Conservation (phyloP, 805 yeast species). For the Wickerhamiella galacta region DNA sequence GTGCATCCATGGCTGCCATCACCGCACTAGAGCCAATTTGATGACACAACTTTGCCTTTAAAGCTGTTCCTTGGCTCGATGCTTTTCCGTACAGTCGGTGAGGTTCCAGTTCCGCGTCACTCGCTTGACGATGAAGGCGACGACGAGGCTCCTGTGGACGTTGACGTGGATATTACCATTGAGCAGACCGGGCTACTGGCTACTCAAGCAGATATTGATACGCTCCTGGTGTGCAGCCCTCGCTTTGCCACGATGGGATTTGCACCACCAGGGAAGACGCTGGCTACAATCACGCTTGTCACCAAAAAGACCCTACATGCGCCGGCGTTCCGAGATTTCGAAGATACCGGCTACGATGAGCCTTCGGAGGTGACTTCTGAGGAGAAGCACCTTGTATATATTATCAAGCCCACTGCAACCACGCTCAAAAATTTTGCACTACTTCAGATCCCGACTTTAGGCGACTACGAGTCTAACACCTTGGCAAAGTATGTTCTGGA, state of each 20-base stretch:
- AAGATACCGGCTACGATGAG: conserved; percentile 1
- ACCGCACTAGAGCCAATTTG: no score
- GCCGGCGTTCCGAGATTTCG: conserved; percentile 2
- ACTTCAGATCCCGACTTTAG: conserved; percentile 8
- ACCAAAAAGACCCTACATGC: neutral
- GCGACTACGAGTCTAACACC: conserved; percentile 9
- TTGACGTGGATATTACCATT: conserved; percentile 1
- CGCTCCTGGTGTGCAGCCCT: conserved; percentile 11
- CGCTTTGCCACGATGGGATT: conserved; percentile 3
- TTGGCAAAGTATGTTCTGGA: conserved; percentile 8
- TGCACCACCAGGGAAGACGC: neutral
- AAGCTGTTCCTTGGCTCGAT: neutral
- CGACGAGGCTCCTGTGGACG: conserved; percentile 9
- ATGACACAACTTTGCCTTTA: no score
- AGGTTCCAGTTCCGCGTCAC: conserved; percentile 33
- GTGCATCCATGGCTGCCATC: conserved; percentile 7
- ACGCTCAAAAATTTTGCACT: conserved; percentile 4
- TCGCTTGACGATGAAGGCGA: conserved; percentile 29
- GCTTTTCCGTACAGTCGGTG: neutral
- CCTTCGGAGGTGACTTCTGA: neutral
- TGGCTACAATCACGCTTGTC: neutral
- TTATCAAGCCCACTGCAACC: conserved; percentile 1
- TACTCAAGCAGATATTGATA: neutral
- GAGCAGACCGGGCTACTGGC: neutral
- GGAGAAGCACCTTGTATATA: neutral